Evolutionary conservation across 1,284 basidiomycete species (phyloP).

Genomic region (Microbotryum intermedium): DNA sequence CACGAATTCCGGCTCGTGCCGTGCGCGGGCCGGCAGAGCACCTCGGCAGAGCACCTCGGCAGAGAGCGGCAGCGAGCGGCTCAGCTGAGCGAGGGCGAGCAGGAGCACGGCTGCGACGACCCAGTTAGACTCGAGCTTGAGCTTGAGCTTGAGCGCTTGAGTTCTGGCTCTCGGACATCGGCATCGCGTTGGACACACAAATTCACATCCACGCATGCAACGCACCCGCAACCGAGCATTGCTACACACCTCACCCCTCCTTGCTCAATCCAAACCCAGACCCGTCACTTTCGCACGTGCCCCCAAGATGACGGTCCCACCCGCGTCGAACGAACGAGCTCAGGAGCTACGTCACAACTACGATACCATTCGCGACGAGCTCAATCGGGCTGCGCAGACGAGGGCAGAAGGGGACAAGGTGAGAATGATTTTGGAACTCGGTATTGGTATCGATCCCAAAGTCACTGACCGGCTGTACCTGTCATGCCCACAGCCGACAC

Average conservation of each 20-base stretch:
- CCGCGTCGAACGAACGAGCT: conserved; percentile 33
- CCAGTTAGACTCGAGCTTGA: neutral
- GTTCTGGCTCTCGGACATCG: neutral
- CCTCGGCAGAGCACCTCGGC: too few relatives aligned
- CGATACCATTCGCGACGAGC: conserved; percentile 38
- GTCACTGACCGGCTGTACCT: too few relatives aligned
- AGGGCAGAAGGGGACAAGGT: neutral
- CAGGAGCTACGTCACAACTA: conserved; percentile 42
- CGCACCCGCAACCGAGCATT: neutral
- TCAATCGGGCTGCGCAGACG: conserved; percentile 32
- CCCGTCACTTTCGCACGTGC: neutral
- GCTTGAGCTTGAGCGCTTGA: neutral
- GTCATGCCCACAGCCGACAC: conserved; percentile 40
- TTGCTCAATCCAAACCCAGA: neutral
- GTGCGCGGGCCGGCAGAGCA: too few relatives aligned
- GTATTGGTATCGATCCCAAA: too few relatives aligned
- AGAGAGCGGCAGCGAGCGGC: too few relatives aligned
- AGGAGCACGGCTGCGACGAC: too few relatives aligned
- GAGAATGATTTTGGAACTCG: neutral
- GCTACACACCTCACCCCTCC: too few relatives aligned
- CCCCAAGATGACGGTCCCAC: conserved; percentile 16
- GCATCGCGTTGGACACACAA: neutral
- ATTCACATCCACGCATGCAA: neutral
- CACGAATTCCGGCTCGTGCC: too few relatives aligned
- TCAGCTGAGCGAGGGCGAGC: too few relatives aligned